phyloP scores from a whole-genome alignment of 108 stramenopile genomes.

The Skeletonema costatum region DNA sequence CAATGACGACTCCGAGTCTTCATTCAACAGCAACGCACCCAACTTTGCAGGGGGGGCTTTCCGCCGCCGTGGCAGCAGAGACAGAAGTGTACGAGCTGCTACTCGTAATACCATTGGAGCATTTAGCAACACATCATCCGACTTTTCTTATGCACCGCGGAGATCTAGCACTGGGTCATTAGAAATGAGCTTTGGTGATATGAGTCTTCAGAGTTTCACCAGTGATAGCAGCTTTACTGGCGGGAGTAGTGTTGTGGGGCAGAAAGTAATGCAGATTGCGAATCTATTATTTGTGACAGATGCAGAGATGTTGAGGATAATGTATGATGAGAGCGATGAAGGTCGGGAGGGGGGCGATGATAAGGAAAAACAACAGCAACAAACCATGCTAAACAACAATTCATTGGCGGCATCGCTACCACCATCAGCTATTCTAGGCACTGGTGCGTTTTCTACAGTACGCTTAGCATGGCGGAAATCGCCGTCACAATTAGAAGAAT shows the following conservation, averaged over 20 bases:
- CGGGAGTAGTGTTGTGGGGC: background rate
- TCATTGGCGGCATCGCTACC: constrained; percentile 1
- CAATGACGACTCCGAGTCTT: background rate
- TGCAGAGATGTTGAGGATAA: constrained; percentile 31
- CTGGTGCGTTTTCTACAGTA: constrained; percentile 21
- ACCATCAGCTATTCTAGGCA: constrained; percentile 21
- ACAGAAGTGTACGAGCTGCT: background rate
- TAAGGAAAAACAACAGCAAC: background rate
- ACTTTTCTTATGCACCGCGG: background rate
- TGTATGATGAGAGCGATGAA: constrained; percentile 22
- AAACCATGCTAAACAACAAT: background rate
- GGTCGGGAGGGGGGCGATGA: background rate
- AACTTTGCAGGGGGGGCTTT: constrained; percentile 2
- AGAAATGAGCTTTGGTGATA: constrained; percentile 3
- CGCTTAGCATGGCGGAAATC: constrained; percentile 21
- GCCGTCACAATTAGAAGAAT: background rate
- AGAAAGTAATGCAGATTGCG: constrained; percentile 11
- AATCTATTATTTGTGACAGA: constrained; percentile 41
- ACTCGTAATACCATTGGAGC: background rate
- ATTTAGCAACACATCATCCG: background rate
- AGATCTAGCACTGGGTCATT: background rate
- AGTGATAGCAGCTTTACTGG: constrained; percentile 39
- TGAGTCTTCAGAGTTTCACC: constrained; percentile 4
- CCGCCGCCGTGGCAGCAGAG: background rate
- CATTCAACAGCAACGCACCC: background rate